Conservation (phyloP, 1,284 basidiomycete genomes). For the Leccinum solheimii region DNA sequence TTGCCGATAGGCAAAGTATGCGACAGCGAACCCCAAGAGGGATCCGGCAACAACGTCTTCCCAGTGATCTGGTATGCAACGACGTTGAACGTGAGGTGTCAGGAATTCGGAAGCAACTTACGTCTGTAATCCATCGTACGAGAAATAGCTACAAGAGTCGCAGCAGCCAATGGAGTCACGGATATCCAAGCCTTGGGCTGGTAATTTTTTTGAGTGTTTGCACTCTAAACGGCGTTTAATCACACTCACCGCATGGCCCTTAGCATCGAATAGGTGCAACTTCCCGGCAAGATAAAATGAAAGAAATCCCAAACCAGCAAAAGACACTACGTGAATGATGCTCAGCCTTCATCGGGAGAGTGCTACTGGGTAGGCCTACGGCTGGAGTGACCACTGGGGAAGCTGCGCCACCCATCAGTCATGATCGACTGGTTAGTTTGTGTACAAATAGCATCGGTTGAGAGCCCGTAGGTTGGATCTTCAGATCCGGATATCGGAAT, state of each 20-base stretch:
- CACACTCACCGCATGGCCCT: conserved; percentile 70
- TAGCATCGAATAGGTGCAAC: conserved; percentile 84
- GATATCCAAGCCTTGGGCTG: conserved; percentile 83
- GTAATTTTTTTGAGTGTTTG: conserved; percentile 5
- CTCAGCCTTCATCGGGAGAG: conserved; percentile 4
- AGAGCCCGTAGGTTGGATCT: conserved; percentile 76
- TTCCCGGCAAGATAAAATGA: conserved; percentile 90
- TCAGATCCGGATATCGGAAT: conserved; percentile 64
- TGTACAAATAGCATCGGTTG: conserved; percentile 79
- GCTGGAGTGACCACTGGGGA: conserved; percentile 92
- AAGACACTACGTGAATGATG: conserved; percentile 62
- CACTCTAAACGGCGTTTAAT: background rate
- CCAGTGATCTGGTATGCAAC: conserved; percentile 68
- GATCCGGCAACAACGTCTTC: conserved; percentile 85
- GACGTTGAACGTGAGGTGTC: conserved; percentile 1
- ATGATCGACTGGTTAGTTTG: conserved; percentile 59
- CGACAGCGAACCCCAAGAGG: conserved; percentile 68
- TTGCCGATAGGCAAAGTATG: conserved; percentile 82
- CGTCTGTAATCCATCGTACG: conserved; percentile 89
- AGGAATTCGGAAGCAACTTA: conserved; percentile 38
- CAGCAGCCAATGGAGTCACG: conserved; percentile 75
- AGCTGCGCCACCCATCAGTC: conserved; percentile 89
- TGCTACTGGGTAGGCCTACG: conserved; percentile 43
- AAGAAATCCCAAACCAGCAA: conserved; percentile 90
- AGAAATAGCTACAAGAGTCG: conserved; percentile 87